Conservation (phyloP, 495 filamentous ascomycete genomes). For the Xylaria acuta region DNA sequence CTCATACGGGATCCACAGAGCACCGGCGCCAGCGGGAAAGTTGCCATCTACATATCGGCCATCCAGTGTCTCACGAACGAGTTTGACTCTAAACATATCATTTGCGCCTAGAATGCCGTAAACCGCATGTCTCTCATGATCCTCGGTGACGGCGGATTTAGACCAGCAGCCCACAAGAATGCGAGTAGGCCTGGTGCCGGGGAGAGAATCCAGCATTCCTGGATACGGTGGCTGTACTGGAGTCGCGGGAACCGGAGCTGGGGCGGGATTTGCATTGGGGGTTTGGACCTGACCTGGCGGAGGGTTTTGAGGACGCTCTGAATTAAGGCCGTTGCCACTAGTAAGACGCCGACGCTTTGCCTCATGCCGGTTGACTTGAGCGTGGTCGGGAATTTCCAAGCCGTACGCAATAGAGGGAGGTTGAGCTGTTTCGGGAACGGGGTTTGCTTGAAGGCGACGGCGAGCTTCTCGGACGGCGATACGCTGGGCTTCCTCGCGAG, state of each 20-base stretch:
- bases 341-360: slow-evolving; percentile 46
- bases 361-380: slow-evolving; percentile 39
- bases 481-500: slow-evolving; percentile 36
- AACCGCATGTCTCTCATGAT: slow-evolving; percentile 56
- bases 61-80: slow-evolving; percentile 56
- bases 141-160: slow-evolving; percentile 44
- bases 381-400: slow-evolving; percentile 47
- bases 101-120: slow-evolving; percentile 59
- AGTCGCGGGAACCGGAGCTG: slow-evolving; percentile 19
- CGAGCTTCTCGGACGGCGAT: slow-evolving; percentile 50
- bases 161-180: slow-evolving; percentile 60
- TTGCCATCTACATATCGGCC: slow-evolving; percentile 55
- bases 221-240: slow-evolving; percentile 22
- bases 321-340: slow-evolving; percentile 24
- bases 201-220: slow-evolving; percentile 34
- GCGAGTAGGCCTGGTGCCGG: slow-evolving; percentile 50
- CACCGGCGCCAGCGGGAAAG: slow-evolving; percentile 58
- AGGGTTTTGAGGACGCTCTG: slow-evolving; percentile 26
- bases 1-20: slow-evolving; percentile 62
- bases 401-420: slow-evolving; percentile 52
- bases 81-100: slow-evolving; percentile 62
- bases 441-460: slow-evolving; percentile 41
- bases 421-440: slow-evolving; percentile 43
- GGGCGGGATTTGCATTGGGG: slow-evolving; percentile 5
- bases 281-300: slow-evolving; percentile 26